A percentile compares a stretch with the other conserved stretches of the same genome.
These are phyloP conservation scores for Sporisorium scitamineum DNA, from an alignment of 1,284 basidiomycete genomes.

Conservation along the genomic window DNA sequence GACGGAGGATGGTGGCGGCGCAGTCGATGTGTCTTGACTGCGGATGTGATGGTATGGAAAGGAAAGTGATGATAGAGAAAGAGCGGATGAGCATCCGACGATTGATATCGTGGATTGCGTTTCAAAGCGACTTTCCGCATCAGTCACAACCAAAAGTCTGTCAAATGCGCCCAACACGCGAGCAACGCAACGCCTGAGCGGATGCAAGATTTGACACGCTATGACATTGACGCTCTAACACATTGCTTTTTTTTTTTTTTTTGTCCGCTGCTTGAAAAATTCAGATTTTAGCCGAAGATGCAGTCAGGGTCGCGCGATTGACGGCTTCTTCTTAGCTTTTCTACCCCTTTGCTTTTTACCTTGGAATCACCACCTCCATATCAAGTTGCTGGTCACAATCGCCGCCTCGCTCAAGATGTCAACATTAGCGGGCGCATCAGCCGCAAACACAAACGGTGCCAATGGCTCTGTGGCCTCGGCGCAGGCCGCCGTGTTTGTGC, in stretches of 20 bases:
- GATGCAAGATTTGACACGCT: background rate
- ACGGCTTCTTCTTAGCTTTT: constrained; percentile 9
- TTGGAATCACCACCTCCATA: background rate
- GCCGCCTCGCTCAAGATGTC: constrained; percentile 9
- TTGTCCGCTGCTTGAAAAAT: constrained; percentile 1
- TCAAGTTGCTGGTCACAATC: background rate
- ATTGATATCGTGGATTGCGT: background rate
- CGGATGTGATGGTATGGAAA: background rate
- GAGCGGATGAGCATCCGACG: background rate
- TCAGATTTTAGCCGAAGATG: constrained; percentile 24
- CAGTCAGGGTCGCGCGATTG: constrained; percentile 23
- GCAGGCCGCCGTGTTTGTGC: constrained; percentile 57
- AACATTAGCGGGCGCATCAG: background rate
- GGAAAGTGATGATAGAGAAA: background rate
- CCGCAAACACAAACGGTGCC: background rate
- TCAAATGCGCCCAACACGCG: background rate
- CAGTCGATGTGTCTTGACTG: background rate
- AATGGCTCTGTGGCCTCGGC: constrained; percentile 35
- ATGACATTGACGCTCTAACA: background rate
- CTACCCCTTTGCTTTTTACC: background rate
- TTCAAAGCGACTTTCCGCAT: background rate
- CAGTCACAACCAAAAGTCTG: background rate
- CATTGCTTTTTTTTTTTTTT: background rate
- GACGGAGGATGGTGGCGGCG: background rate
- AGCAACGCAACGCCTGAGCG: background rate